Conservation (phyloP, 306 rosid species). For the Inga oerstediana region DNA sequence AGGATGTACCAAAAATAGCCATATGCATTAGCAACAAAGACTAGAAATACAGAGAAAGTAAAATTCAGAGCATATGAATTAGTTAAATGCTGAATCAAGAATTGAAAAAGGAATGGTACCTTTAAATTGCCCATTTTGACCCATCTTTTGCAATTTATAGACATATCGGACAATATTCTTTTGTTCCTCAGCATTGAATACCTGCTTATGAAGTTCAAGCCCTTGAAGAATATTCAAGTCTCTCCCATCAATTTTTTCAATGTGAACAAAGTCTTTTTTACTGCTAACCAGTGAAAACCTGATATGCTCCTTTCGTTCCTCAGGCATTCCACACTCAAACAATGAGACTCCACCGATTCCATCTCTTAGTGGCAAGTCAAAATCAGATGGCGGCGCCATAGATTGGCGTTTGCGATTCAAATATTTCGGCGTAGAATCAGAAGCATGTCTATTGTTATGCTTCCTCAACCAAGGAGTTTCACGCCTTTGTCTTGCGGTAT, state of each 20-base stretch:
- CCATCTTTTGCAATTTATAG: conserved; percentile 48
- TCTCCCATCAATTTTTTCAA: conserved; percentile 40
- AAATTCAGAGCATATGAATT: not conserved
- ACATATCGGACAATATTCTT: conserved; percentile 42
- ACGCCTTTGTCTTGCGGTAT: conserved; percentile 23
- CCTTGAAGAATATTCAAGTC: conserved; percentile 46
- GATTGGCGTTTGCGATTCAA: not conserved
- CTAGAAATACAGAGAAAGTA: not conserved
- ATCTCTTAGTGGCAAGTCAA: conserved; percentile 35
- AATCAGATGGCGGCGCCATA: conserved; percentile 26
- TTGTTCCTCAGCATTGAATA: conserved; percentile 54
- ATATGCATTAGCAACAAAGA: not conserved
- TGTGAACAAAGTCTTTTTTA: conserved; percentile 30
- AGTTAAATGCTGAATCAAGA: conserved; percentile 24
- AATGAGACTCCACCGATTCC: conserved; percentile 33
- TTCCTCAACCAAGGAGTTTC: conserved; percentile 1
- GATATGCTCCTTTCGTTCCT: conserved; percentile 37
- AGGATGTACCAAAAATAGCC: not conserved
- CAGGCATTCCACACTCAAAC: conserved; percentile 22
- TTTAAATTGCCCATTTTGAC: conserved; percentile 47
- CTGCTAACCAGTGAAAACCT: conserved; percentile 37
- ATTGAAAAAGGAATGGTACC: conserved; percentile 32
- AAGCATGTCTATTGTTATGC: not conserved
- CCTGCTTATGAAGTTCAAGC: conserved; percentile 53
- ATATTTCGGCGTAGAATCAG: conserved; percentile 4